These are phyloP conservation scores for Hypoxylon sp. DNA, from an alignment of 2,329 filamentous ascomycete species.

Conservation along the genomic window DNA sequence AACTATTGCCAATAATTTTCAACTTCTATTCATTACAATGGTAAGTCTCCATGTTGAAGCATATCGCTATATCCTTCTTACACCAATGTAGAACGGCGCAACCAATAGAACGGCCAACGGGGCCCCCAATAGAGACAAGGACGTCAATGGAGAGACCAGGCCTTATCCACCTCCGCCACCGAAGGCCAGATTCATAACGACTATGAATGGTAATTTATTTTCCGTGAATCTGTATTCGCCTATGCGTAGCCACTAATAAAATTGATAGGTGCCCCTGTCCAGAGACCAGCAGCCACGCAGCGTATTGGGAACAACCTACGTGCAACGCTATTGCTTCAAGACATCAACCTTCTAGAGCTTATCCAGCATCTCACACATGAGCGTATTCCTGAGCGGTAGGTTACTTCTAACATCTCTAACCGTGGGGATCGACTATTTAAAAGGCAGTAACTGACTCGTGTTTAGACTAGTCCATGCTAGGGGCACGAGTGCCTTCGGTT, in stretches of 20 bases:
- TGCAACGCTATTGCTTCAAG: constrained; percentile 34
- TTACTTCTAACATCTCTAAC: too few species aligned
- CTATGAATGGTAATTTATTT: constrained; percentile 39
- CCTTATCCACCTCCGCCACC: not conserved
- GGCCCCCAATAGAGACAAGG: not conserved
- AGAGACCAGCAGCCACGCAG: constrained; percentile 11
- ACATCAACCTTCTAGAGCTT: constrained; percentile 39
- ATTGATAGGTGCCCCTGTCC: constrained; percentile 8
- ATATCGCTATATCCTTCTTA: not conserved
- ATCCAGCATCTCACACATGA: constrained; percentile 40
- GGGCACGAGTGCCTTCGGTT: constrained; percentile 34
- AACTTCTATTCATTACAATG: not conserved
- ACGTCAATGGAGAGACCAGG: not conserved
- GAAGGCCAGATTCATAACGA: not conserved
- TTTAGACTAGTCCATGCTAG: constrained; percentile 36
- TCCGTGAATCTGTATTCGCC: too few species aligned
- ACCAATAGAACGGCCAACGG: constrained; percentile 3
- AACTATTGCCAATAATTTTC: too few species aligned
- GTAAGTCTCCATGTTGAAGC: not conserved
- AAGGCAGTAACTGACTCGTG: not conserved
- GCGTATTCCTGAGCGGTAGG: constrained; percentile 37
- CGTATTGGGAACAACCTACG: constrained; percentile 29
- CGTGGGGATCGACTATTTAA: too few species aligned
- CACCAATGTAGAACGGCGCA: not conserved
- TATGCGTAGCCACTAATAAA: too few species aligned